A percentile compares a stretch with the other conserved stretches of the same genome.
Conservation (phyloP, 805 yeast genomes). For the Wickerhamomyces hampshirensis region DNA sequence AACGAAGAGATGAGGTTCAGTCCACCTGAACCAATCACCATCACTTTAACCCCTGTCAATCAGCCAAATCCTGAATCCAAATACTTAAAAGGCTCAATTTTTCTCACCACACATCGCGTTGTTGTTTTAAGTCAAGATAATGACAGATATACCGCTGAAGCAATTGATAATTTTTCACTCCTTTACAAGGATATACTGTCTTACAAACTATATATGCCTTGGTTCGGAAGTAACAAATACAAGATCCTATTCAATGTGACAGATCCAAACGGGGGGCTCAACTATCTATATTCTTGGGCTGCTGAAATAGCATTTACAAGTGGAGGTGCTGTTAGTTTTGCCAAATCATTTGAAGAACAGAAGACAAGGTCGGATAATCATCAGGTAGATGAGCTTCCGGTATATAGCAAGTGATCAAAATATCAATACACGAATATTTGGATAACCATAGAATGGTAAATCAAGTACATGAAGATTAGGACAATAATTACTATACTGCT, state of each 20-base stretch:
- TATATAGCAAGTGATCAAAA: conserved; percentile 26
- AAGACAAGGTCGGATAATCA: conserved; percentile 37
- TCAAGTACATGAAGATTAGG: too few relatives aligned
- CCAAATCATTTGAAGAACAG: conserved; percentile 28
- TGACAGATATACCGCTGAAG: too few relatives aligned
- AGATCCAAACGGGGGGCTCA: conserved; percentile 29
- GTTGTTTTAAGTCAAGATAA: conserved; percentile 26
- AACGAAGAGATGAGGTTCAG: conserved; percentile 17
- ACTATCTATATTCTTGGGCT: conserved; percentile 33
- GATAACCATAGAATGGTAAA: too few relatives aligned
- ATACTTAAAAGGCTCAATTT: conserved; percentile 31
- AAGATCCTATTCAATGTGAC: conserved; percentile 35
- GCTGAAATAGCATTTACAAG: conserved; percentile 38
- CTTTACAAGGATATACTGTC: conserved; percentile 28
- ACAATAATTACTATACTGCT: conserved; percentile 2
- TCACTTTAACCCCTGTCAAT: conserved; percentile 17
- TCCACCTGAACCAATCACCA: conserved; percentile 12
- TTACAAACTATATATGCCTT: conserved; percentile 41
- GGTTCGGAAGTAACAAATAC: conserved; percentile 53
- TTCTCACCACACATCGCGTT: conserved; percentile 37
- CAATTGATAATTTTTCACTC: conserved; percentile 33
- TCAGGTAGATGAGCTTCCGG: conserved; percentile 41
- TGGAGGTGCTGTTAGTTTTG: conserved; percentile 44
- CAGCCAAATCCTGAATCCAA: conserved; percentile 21
- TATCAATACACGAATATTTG: not conserved